Conservation (phyloP, 2,329 filamentous ascomycete species). For the Metarhizium brunneum region DNA sequence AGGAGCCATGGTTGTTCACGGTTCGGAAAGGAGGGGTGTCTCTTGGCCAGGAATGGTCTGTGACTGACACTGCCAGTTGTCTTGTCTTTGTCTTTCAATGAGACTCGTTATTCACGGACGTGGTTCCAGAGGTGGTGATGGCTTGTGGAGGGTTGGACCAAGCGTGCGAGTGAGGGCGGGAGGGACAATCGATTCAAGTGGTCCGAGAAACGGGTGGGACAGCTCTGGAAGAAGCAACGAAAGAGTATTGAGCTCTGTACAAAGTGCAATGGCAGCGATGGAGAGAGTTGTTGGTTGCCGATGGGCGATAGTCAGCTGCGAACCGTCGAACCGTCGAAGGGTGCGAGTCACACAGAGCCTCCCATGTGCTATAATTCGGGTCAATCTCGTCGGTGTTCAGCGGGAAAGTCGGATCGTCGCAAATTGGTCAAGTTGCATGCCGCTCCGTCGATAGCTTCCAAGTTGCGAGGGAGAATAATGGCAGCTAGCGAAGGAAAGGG, state of each 20-base stretch:
- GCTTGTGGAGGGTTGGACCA: not conserved
- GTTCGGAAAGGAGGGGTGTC: not conserved
- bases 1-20: constrained; percentile 39
- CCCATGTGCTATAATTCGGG: not conserved
- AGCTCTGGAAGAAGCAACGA: not conserved
- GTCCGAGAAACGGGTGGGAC: not conserved
- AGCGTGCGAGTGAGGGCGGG: not conserved
- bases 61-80: not conserved
- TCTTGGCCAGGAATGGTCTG: not conserved
- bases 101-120: not conserved
- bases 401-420: not conserved
- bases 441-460: not conserved
- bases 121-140: not conserved
- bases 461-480: not conserved
- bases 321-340: not conserved
- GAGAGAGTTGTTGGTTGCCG: not conserved
- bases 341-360: not conserved
- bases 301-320: not conserved
- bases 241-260: not conserved
- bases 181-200: not conserved
- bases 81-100: not conserved
- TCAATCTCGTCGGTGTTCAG: not conserved
- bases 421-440: not conserved
- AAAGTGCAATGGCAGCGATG: not conserved
- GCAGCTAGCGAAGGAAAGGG: not conserved